Conservation (phyloP, 345 rosid genomes). For the Cochlearia excelsa region DNA sequence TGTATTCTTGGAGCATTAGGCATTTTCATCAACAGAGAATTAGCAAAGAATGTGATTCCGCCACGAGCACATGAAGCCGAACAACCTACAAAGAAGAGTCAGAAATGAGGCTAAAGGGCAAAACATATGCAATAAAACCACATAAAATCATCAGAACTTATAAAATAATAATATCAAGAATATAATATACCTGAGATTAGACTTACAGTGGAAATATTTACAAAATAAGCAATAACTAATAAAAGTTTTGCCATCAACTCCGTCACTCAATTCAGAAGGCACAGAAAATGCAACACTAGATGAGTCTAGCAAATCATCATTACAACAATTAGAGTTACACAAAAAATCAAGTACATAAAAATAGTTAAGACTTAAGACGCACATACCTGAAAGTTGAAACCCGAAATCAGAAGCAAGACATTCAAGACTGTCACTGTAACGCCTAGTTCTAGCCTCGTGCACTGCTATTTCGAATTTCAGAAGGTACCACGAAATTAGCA, state of each 20-base stretch:
- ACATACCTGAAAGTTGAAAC: constrained; percentile 88
- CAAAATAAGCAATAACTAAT: constrained; percentile 91
- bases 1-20: constrained; percentile 77
- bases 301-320: constrained; percentile 3
- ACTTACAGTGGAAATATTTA: constrained; percentile 51
- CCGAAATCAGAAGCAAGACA: constrained; percentile 64
- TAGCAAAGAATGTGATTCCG: constrained; percentile 88
- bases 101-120: constrained; percentile 23
- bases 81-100: constrained; percentile 46
- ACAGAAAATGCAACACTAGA: constrained; percentile 20
- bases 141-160: background rate
- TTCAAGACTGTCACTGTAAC: constrained; percentile 63
- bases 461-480: no score
- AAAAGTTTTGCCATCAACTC: constrained; percentile 54
- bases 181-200: constrained; percentile 47
- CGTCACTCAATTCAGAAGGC: constrained; percentile 37
- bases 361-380: background rate
- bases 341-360: background rate
- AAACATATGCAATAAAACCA: constrained; percentile 1
- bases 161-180: background rate
- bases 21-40: constrained; percentile 48
- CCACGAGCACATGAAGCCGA: constrained; percentile 46
- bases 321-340: background rate
- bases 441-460: constrained; percentile 46
- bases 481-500: constrained; percentile 43